Evolutionary conservation across 2,329 filamentous ascomycete genomes (phyloP).

Genomic region (Apiospora arundinis): DNA sequence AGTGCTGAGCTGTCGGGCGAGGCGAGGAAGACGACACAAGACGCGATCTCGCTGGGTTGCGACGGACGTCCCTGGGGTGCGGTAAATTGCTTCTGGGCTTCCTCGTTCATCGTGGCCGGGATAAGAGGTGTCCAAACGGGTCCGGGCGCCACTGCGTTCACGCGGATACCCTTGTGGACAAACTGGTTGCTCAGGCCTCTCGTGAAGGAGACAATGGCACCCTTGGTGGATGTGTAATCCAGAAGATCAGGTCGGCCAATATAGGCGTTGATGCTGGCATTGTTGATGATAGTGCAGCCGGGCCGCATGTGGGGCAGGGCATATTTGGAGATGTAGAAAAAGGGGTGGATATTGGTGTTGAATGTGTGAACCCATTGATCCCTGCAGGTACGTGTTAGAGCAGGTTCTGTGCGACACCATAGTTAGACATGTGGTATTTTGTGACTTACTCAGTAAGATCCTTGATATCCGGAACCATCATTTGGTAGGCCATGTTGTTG

Average conservation of each 20-base stretch:
- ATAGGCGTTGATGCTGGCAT: slow-evolving; percentile 83
- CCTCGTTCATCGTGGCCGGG: slow-evolving; percentile 72
- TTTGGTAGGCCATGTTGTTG: slow-evolving; percentile 78
- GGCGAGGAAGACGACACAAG: slow-evolving; percentile 82
- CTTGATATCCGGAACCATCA: slow-evolving; percentile 74
- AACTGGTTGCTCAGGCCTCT: slow-evolving; percentile 79
- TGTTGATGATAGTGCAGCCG: slow-evolving; percentile 85
- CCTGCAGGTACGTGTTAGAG: slow-evolving; percentile 43
- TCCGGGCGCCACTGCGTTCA: slow-evolving; percentile 70
- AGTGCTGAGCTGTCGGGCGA: slow-evolving; percentile 76
- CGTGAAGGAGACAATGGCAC: slow-evolving; percentile 81
- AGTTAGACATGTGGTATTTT: background rate
- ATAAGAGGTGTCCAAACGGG: slow-evolving; percentile 82
- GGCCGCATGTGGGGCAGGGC: slow-evolving; percentile 73
- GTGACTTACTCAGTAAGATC: slow-evolving; percentile 69
- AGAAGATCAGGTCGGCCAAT: slow-evolving; percentile 80
- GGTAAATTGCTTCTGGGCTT: slow-evolving; percentile 75
- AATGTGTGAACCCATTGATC: slow-evolving; percentile 84
- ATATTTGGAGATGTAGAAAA: slow-evolving; percentile 84
- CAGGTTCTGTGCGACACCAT: background rate
- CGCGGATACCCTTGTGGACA: slow-evolving; percentile 69
- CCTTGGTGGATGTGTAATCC: slow-evolving; percentile 83
- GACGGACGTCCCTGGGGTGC: slow-evolving; percentile 78
- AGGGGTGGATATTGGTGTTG: slow-evolving; percentile 82
- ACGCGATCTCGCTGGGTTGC: slow-evolving; percentile 83